A percentile compares a stretch with the other conserved stretches of the same genome.
phyloP scores from a whole-genome alignment of 1,284 basidiomycete genomes.

The Albatrellus sp. region DNA sequence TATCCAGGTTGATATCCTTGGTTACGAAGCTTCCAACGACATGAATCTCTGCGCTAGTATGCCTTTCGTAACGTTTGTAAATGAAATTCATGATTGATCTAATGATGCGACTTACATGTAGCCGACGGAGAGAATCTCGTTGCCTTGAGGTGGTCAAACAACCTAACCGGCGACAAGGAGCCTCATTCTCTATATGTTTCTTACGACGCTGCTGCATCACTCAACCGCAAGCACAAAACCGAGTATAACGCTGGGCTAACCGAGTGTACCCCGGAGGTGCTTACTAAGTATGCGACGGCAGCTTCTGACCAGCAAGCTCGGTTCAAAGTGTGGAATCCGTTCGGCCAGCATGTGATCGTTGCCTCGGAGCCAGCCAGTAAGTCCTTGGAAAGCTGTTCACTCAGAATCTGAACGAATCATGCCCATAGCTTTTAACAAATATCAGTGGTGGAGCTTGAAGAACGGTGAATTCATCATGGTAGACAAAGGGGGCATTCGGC shows the following conservation, averaged over 20 bases:
- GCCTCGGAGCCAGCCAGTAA: slow-evolving; percentile 22
- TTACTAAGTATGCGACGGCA: slow-evolving; percentile 11
- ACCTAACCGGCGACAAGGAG: no score
- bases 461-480: no score
- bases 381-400: no score
- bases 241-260: slow-evolving; percentile 9
- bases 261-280: slow-evolving; percentile 10
- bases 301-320: slow-evolving; percentile 4
- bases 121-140: slow-evolving; percentile 22
- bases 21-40: slow-evolving; percentile 14
- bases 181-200: slow-evolving; percentile 25
- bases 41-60: slow-evolving; percentile 17
- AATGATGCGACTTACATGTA: slow-evolving; percentile 3
- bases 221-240: slow-evolving; percentile 25
- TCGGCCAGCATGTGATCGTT: slow-evolving; percentile 23
- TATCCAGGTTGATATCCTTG: slow-evolving; percentile 15
- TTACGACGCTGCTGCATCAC: slow-evolving; percentile 21
- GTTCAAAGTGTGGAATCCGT: slow-evolving; percentile 9
- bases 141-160: slow-evolving; percentile 22
- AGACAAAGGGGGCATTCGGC: no score
- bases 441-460: no score
- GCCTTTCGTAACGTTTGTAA: not conserved
- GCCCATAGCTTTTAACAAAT: no score
- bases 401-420: no score
- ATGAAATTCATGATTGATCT: not conserved